Evolutionary conservation across 179 eudicot genomes (phyloP), one percentile per base, ranked within the genome.

Genomic region (Sideroxylon spinosum): DNA sequence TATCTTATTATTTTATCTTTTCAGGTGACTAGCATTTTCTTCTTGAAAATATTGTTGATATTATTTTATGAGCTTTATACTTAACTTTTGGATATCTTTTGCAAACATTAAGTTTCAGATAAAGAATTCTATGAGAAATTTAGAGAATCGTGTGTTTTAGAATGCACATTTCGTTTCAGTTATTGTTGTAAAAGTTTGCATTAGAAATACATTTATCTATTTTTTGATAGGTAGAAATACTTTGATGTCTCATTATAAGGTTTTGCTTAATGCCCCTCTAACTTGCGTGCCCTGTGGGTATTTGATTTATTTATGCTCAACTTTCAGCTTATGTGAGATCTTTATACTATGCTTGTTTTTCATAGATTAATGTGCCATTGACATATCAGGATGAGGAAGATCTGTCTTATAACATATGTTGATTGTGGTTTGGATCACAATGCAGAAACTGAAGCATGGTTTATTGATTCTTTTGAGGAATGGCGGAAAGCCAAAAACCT

Each of bases 371-470:
- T 72, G 14, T 44, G 20, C 72, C 20, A 19, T 20, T 68, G 19
- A 8, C 8, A 44, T 12, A 9, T 48, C 14, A 14, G 59, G 11
- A 10, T 61, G 16, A 75, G 59, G 55, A 62, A 62, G 12, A 48
- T 74, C 22, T 0, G 62, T 53, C 49, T 55, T 23, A 57, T 8
- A 1, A 6, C 8, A 49, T 37, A 7, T 76, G 9, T 13, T 75
- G 71, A 48, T 69, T 68, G 25, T 73, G 44, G n/a, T 32, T 20
- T 20, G 55, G 68, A 50, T 68, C 17, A 14, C 60, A 67, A 72
- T 89, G 85, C 89, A 95, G 98, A 95, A 87, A 95, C 98, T 67
- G 98, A 95, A 89, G 95, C 89, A 29, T 95, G 98, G 98, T 95
- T 95, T 82, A 86, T 93, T 74, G 97, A 93, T 77, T 95, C 98